phyloP scores from a whole-genome alignment of 331 rosid species.

The Pyracantha coccinea region DNA sequence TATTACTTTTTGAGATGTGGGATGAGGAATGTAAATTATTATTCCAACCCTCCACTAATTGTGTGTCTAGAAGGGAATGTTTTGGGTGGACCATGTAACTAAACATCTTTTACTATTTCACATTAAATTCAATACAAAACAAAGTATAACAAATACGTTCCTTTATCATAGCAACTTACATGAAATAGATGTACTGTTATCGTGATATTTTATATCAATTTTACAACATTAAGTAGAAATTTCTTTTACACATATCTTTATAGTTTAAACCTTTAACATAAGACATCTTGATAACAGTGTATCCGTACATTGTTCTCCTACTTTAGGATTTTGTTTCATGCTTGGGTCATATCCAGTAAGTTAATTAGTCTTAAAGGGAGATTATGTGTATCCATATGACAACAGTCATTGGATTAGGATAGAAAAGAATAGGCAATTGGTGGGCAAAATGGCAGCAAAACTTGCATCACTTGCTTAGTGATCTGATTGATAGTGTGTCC shows the following conservation, averaged over 20 bases:
- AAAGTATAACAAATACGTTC: not conserved
- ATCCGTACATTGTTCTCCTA: not conserved
- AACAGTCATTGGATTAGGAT: constrained; percentile 8
- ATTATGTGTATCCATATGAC: not conserved
- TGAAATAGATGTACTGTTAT: accelerated
- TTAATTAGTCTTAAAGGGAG: not conserved
- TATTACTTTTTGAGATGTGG: not conserved
- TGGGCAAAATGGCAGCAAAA: constrained; percentile 16
- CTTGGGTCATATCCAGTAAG: constrained; percentile 9
- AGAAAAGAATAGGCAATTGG: constrained; percentile 3
- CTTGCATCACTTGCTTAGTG: not conserved
- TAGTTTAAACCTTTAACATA: no score
- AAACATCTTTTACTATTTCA: not conserved
- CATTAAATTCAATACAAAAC: no score
- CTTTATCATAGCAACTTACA: accelerated
- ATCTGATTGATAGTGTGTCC: not conserved
- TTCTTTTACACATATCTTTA: no score
- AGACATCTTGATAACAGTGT: not conserved
- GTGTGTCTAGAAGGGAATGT: constrained; percentile 2
- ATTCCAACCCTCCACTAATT: constrained; percentile 3
- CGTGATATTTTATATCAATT: no score
- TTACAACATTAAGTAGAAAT: no score
- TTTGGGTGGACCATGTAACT: constrained; percentile 6
- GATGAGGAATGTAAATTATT: not conserved
- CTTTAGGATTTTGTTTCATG: not conserved